A percentile compares a stretch with the other conserved stretches of the same genome.
Evolutionary conservation across 805 yeast genomes (phyloP).

Genomic region (Candida verbasci): DNA sequence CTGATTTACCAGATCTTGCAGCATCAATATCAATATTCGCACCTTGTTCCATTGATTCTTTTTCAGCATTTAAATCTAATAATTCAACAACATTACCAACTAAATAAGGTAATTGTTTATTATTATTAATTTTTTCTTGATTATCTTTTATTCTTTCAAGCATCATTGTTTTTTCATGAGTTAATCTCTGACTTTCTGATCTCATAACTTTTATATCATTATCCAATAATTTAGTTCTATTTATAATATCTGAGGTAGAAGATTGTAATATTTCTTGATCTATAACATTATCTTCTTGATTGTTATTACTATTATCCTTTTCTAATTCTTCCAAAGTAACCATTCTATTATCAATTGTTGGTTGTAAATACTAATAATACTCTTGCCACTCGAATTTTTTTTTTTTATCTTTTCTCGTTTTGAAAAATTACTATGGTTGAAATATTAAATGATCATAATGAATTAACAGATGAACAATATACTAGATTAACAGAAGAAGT

Average conservation of each 20-base stretch:
- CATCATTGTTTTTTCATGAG: conserved; percentile 93
- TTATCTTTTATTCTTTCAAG: conserved; percentile 90
- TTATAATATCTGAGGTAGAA: conserved; percentile 77
- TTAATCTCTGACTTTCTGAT: conserved; percentile 83
- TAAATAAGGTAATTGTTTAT: conserved; percentile 90
- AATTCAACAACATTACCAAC: conserved; percentile 97
- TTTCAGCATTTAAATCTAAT: conserved; percentile 80
- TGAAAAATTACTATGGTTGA: too few relatives aligned
- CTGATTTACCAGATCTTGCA: conserved; percentile 90
- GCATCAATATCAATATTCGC: conserved; percentile 94
- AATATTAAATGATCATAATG: conserved; percentile 10
- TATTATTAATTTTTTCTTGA: conserved; percentile 91
- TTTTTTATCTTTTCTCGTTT: too few relatives aligned
- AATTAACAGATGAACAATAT: conserved; percentile 18
- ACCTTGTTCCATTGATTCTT: conserved; percentile 82
- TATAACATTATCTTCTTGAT: conserved; percentile 51
- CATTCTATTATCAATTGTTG: too few relatives aligned
- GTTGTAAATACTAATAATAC: too few relatives aligned
- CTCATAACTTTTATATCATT: conserved; percentile 94
- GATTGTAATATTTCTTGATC: conserved; percentile 79
- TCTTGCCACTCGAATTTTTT: conserved; percentile 6
- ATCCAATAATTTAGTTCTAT: conserved; percentile 82
- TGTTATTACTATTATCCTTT: conserved; percentile 28
- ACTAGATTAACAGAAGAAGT: conserved; percentile 10
- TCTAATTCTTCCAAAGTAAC: conserved; percentile 83